Percentiles rank a stretch among this genome's conserved stretches.
Evolutionary conservation across 2,329 filamentous ascomycete species (phyloP).

Genomic region (Diaporthe amygdali): DNA sequence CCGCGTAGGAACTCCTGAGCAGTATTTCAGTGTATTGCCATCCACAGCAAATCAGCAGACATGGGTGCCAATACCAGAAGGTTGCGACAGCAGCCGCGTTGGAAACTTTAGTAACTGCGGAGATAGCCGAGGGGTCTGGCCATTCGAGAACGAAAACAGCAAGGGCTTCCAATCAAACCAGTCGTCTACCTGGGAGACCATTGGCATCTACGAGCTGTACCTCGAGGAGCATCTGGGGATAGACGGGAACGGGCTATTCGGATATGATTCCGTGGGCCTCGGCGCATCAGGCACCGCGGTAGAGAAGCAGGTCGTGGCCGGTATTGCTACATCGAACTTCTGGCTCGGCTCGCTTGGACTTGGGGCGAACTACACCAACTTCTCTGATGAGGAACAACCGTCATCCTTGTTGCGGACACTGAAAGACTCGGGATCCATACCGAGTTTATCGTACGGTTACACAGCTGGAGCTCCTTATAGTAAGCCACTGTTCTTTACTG

Average conservation of each 20-base stretch:
- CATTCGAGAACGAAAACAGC: background rate
- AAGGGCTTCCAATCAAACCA: background rate
- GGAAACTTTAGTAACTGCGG: background rate
- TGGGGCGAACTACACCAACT: constrained; percentile 10
- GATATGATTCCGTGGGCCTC: background rate
- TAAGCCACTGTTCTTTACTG: background rate
- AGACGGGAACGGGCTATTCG: background rate
- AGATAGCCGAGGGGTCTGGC: constrained; percentile 5
- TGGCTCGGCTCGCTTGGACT: background rate
- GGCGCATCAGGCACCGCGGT: background rate
- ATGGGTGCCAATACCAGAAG: background rate
- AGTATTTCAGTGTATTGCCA: constrained; percentile 1
- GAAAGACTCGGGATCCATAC: background rate
- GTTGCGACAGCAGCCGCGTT: background rate
- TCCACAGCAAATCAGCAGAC: constrained; percentile 5
- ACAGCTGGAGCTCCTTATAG: constrained; percentile 8
- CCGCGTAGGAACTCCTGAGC: background rate
- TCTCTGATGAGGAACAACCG: background rate
- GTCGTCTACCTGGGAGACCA: background rate
- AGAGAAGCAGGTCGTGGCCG: background rate
- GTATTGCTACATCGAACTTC: background rate
- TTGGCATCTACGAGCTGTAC: background rate
- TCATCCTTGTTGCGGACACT: background rate
- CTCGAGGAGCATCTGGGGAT: constrained; percentile 4
- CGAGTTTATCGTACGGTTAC: constrained; percentile 2